Base-by-base conservation (phyloP, 495 filamentous ascomycete species). In the Penicillium ucsense region DNA sequence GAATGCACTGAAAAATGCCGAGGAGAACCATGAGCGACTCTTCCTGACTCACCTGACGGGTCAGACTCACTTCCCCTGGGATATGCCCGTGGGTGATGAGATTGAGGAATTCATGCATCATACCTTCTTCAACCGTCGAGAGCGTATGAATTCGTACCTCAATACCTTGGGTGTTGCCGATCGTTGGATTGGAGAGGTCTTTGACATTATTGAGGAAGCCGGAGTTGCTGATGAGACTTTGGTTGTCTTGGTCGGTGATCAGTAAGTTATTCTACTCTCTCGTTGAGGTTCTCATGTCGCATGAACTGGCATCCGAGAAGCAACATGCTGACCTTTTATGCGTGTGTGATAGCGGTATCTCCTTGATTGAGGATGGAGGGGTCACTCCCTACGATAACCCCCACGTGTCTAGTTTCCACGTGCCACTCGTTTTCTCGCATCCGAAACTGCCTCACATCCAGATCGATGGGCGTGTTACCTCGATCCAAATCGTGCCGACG, bases 41-140 rank as follows among this genome's bases (percentile, higher is more conserved):
- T 73, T 73, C 47, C 47, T 73, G 20, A 63, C 62, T 8, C 68
- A 73, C 43, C 38, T 73, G 35, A 73, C 70, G 5, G 65, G 65
- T 20, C 65, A 66, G 30, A 70, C 65, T 1, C 70, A 73, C 43
- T 64, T 71, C 38, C 68, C 70, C 0, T 73, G 61, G 61, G 52
- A 56, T 20, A 68, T 63, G 45, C 70, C 68, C 2, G 45, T 50
- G 9, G 54, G 47, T 6, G 47, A 63, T 4, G 47, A 68, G 37
- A 65, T 61, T 29, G 54, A 64, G 11, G 55, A 63, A 35, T 42
- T 62, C 39, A 53, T 60, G 9, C 56, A 61, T 35, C 56, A 54
- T 33, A 55, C 41, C 11, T 44, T 53, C 30, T 52, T 55, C 35
- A 53, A 42, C 50, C 44, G 37, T 38, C 57, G 51, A 12, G 34